A percentile compares a stretch with the other conserved stretches of the same genome.
Evolutionary conservation across 2,329 filamentous ascomycete species (phyloP).

Genomic region (Talaromyces sp.): DNA sequence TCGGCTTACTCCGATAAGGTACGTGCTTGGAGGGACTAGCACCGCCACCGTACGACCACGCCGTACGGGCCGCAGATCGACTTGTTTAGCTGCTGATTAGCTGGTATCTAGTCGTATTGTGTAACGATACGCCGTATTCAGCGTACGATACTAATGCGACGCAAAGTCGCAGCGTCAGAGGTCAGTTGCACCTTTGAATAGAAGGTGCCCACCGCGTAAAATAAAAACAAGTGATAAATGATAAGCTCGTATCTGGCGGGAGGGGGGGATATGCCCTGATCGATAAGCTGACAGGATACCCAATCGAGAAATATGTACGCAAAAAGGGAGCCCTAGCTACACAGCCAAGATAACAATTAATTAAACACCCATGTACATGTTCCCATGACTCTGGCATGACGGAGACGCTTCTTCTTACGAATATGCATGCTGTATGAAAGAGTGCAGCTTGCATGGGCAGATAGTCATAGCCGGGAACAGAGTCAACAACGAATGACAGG

Average conservation of each 20-base stretch:
- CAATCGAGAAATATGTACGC: not conserved
- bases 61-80: conserved; percentile 11
- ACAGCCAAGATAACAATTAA: not conserved
- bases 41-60: conserved; percentile 1
- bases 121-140: not conserved
- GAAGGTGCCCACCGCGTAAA: too few species aligned
- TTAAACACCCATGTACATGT: not conserved
- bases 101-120: not conserved
- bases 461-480: not conserved
- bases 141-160: not conserved
- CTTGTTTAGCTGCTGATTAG: not conserved
- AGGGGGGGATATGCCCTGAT: not conserved
- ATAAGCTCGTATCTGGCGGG: not conserved
- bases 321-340: not conserved
- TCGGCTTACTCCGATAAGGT: conserved; percentile 2
- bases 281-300: conserved; percentile 2
- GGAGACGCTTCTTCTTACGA: not conserved
- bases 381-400: not conserved
- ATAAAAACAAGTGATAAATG: too few species aligned
- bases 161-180: too few species aligned
- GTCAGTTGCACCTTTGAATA: too few species aligned
- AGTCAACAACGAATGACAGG: not conserved
- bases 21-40: not conserved
- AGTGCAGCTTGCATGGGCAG: conserved; percentile 1
- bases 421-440: conserved; percentile 5